Base-by-base conservation (phyloP, 2,329 filamentous ascomycete genomes). In the Apiospora kogelbergensis region DNA sequence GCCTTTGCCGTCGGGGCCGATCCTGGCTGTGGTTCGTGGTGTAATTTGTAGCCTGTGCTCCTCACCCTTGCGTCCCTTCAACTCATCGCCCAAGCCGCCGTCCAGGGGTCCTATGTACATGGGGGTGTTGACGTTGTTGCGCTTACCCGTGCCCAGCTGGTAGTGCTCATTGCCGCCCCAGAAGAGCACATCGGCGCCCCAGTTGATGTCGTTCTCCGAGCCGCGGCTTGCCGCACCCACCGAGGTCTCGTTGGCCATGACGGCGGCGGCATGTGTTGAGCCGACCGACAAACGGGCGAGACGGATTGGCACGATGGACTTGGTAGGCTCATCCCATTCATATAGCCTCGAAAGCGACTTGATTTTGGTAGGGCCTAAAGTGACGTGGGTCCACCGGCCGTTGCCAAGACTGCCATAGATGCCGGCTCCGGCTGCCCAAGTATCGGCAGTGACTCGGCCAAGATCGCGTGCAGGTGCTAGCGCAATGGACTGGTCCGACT, bases 101-200 rank as follows among this genome's bases (percentile, higher is more conserved):
- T 97, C 94, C 53, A 95, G 80, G 17, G 93, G 91, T 41, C 89
- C 88, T 67, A 98, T 94, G 77, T 97, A 95, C 1, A 86, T 85
- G 1, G 96, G 96, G 15, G 86, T 85, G 67, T 89, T 88, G 11
- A 92, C 77, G 76, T 98, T 98, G 76, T 89, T 96, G 71, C 95
- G 84, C 84, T 92, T 97, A 37, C 96, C 95, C 0, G 92, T 98
- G 15, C 96, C 96, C 33, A 99, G 88, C 81, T 99, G 96, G 80
- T 92, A 98, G 78, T 91, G 89, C 82, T 98, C 95, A 76, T 98
- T 99, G 67, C 94, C 94, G 71, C 96, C 96, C 93, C 95, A 99
- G 84, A 93, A 97, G 1, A 98, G 79, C 40, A 95, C 90, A 78
- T 98, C 96, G 5, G 92, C 90, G 65, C 96, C 96, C 89, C 91